Base-by-base conservation (phyloP, 768 basidiomycete species). In the Suillus placidus region DNA sequence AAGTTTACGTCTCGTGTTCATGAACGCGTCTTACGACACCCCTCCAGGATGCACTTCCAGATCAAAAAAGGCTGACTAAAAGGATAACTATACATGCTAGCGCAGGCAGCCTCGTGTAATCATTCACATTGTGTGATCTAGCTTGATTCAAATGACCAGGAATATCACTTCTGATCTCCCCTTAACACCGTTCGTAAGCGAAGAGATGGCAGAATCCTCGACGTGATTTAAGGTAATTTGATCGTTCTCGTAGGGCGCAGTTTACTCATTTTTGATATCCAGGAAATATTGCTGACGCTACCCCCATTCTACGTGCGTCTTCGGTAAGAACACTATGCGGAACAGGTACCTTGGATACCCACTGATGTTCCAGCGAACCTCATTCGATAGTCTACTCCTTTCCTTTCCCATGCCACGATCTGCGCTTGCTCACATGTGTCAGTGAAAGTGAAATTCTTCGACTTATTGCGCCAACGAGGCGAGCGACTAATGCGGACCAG, bases 341-440 rank as follows among this genome's bases (percentile, higher is more conserved):
- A 60, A 42, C 26, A 32, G 12, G 26, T 60, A 6, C 58, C 58
- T 60, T 60, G 18, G 58, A 60, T 42, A 60, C 58, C 58, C 58
- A 60, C 18, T 60, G 58, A 60, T 60, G 40, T 30, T 40, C 38
- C 26, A 60, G 26, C 40, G 26, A 42, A 18, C 26, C 40, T 30
- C 58, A 42, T 43, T 12, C 56, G 14, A 26, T 35, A 13, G 20
- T 20, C 6, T 40, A 20, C 30, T 26, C 23, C 14, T 37, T 38
- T 9, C 16, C 16, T 60, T 60, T 60, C 58, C 58, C 38, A 42
- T 42, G 26, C 30, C 18, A 18, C 18, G 58, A 60, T 60, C 58
- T 38, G 30, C 58, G 26, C 58, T 42, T 60, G 40, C 18, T 60
- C 58, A 42, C 6, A 60, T 43, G 26, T 12, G 58, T 30, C 38